Base-by-base conservation (phyloP, 164 flowering plant species). In the Berberis thunbergii region DNA sequence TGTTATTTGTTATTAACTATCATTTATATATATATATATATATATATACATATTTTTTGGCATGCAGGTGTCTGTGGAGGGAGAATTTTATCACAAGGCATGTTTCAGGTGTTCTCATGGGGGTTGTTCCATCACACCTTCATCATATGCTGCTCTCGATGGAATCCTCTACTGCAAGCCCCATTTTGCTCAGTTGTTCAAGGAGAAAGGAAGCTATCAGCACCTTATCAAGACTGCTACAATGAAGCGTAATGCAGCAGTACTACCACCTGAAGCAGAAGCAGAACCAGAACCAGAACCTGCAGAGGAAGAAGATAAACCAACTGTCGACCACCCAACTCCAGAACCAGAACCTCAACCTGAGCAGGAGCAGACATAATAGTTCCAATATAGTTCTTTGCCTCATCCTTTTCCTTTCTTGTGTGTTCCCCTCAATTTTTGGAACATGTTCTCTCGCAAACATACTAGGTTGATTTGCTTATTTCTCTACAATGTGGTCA, bases 101-200 rank as follows among this genome's bases (percentile, higher is more conserved):
- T 73, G 79, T 45, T 76, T 76, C 74, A 73, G 48, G 63, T 76
- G 79, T 62, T 56, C 74, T 65, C 74, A 70, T 71, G 79, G 79
- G 3, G 79, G 79, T 4, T 73, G 79, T 49, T 9, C 70, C 8
- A 61, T 76, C 26, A 73, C 73, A 13, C 72, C 76, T 41, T 76
- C 74, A 41, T 61, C 72, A 3, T 76, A 70, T 68, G 79, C 79
- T 49, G 74, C 76, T 7, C 53, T 70, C 60, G 61, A 70, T 50
- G 79, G 81, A 7, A 56, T 76, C 54, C 74, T 81, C 9, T 81
- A 81, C 60, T 81, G 82, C 78, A 81, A 79, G 67, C 76, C 62
- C 70, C 84, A 81, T 66, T 79, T 79, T 60, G 61, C 80, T 9
- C 84, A 79, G 43, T 58, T 81, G 55, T 81, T 81, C 75, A 81